Percentiles rank a stretch among this genome's conserved stretches.
These are phyloP conservation scores for Tolypocladium ophioglossoides DNA, from an alignment of 2,329 filamentous ascomycete genomes.

Conservation along the genomic window DNA sequence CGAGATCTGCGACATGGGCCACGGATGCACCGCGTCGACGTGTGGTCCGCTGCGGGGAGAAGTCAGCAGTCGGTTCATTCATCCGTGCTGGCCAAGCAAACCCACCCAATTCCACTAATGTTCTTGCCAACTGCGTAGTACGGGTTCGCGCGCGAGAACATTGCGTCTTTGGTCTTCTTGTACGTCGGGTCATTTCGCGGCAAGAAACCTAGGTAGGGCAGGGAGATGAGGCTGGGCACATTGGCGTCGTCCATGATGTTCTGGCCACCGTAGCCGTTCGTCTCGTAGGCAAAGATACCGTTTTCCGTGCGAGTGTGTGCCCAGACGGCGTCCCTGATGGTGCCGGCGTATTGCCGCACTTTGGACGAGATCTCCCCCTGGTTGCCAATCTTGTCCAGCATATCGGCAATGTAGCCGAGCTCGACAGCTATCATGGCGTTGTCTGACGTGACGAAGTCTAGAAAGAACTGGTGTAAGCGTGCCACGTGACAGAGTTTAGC, in stretches of 20 bases:
- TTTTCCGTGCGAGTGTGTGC: conserved; percentile 34
- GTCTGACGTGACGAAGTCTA: conserved; percentile 34
- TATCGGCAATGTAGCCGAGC: conserved; percentile 48
- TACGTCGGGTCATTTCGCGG: conserved; percentile 54
- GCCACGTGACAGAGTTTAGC: background rate
- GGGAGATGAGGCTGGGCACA: conserved; percentile 54
- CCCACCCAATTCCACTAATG: conserved; percentile 16
- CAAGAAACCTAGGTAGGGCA: conserved; percentile 54
- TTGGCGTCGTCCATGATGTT: conserved; percentile 66
- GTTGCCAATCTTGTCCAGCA: conserved; percentile 58
- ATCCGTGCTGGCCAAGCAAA: background rate
- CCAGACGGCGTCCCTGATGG: conserved; percentile 58
- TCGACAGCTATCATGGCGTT: conserved; percentile 30
- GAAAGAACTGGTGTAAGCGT: background rate
- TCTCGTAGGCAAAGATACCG: conserved; percentile 66
- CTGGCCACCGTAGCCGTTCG: conserved; percentile 59
- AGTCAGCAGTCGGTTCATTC: background rate
- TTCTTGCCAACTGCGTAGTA: conserved; percentile 43
- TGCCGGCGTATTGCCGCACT: conserved; percentile 29
- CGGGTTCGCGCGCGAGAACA: conserved; percentile 65
- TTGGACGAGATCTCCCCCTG: conserved; percentile 53
- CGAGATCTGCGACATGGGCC: conserved; percentile 47
- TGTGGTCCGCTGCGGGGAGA: conserved; percentile 39
- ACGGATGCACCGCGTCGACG: conserved; percentile 49
- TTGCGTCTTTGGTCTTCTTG: conserved; percentile 68